Base-by-base conservation (phyloP, 768 basidiomycete species). In the Cubamyces sp. region DNA sequence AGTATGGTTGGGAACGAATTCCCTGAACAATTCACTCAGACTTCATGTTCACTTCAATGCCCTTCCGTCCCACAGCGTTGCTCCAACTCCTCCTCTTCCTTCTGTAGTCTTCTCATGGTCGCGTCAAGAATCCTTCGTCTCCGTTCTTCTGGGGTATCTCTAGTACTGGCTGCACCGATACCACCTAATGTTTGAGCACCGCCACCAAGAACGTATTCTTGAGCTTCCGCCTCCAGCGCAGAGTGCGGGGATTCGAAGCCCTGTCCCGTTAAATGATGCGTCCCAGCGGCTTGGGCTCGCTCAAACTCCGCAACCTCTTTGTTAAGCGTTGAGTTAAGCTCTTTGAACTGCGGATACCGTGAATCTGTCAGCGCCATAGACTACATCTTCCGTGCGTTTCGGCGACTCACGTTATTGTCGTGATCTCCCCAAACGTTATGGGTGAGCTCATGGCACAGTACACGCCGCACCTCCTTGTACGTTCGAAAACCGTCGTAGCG, bases 351-450 rank as follows among this genome's bases (percentile, higher is more conserved):
- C 3, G 21, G 16, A 14, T 11, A n/a, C 18, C 14, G 49, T 7
- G 30, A 30, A 37, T 47, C 37, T 57, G 15, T 14, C 16, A 21
- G 30, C 16, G n/a, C 25, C 26, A 14, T 12, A 16, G 16, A 12
- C 8, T 8, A 8, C 11, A 21, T 23, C 18, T 37, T 11, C 26
- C 5, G 5, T 5, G 14, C 30, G 6, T 16, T 26, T 1, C 23
- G 21, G 9, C 9, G 6, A 77, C 87, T 70, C 63, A 90, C 91
- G 64, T 90, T 84, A 53, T 91, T 80, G 67, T 88, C 86, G 66
- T 92, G 90, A 64, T 86, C 84, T 3, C 83, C 77, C 83, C 85
- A 89, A 0, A 88, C 81, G 67, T 91, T 92, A 71, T 92, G 90
- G 21, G 90, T 77, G 40, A 92, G 74, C 69, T 92, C 91, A 70